Evolutionary conservation across 139 green algal species (phyloP), one percentile per base, ranked within the genome.

Genomic region (Spirogloea muscicola): DNA sequence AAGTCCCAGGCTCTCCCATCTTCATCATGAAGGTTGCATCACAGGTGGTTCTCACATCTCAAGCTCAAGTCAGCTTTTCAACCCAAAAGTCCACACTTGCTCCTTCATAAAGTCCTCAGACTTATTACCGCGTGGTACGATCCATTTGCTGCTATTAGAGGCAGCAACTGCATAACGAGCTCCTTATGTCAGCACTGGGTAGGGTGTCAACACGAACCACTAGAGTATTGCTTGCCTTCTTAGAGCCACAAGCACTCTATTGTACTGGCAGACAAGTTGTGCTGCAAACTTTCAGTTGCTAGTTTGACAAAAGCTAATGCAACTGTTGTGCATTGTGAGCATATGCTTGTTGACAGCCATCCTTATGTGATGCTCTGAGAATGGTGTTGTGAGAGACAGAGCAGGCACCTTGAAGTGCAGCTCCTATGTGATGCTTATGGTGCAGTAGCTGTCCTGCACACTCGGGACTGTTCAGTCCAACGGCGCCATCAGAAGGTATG

Each of bases 21-120:
- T 98, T 98, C 71, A 88, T 92, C 42, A 98, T 98, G 94, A 96
- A 97, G 85, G 87, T 98, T 40, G 75, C 75, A 34, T 51, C 75
- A 5, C 40, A 40, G 63, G 63, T 72, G 39, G n/a, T 60, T 25
- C 49, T 60, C 5, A 21, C 49, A 34, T 43, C 7, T 62, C 40
- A 33, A 33, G 31, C 7, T 43, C 52, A 7, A 5, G 21, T 55
- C 21, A 21, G n/a, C n/a, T 21, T 55, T n/a, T n/a, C 21, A 21
- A 55, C 21, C n/a, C 21, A 55, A 55, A 55, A 55, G 21, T 55
- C n/a, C 21, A 21, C n/a, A 31, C n/a, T 21, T 55, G n/a, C n/a
- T n/a, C 46, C n/a, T 55, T 21, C 21, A 55, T 21, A 55, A 55
- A 31, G 21, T 21, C 46, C n/a, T 55, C n/a, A 55, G 46, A n/a